Evolutionary conservation across 2,329 filamentous ascomycete genomes (phyloP), one percentile per base, ranked within the genome.

Genomic region (Sphaerulina vaccinii): DNA sequence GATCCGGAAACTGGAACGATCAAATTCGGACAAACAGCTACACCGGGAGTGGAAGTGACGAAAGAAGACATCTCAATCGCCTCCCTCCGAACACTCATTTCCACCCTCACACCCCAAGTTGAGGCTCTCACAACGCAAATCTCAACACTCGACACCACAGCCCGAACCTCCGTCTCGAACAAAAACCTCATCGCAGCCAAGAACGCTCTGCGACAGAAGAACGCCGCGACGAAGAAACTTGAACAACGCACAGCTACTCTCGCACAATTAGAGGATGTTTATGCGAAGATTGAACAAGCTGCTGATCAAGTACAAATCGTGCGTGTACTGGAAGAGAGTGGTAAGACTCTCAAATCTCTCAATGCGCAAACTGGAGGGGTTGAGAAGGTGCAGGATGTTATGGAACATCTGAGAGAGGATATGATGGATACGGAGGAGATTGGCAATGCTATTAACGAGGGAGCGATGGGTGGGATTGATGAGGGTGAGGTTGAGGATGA

Each of bases 401-500:
- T 95, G 56, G 86, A 88, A 53, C 78, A 79, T 41, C 70, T 96
- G 66, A 78, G 85, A 51, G 86, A 90, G 58, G 85, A 93, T 72
- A 92, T 92, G 82, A 79, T 75, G 56, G 83, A 86, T 62, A 84
- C 86, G 19, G 90, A 96, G 65, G 92, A 97, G 72, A 81, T 97
- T 18, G 83, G 84, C 22, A 82, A 79, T 49, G 85, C 92, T 35
- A 79, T 97, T 56, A 83, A 84, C 46, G 89, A 93, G 59, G 62
- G 65, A 3, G 63, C 63, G 4, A 64, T 57, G 1, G 63, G 72
- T 11, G 70, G 60, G 48, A 76, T 95, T 24, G 89, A 96, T 68
- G 91, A 96, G 65, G 79, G 66, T 16, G 91, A 95, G 68, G 82
- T 97, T 49, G 90, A 96, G 61, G 87, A 92, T 54, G 92, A 96